These are phyloP conservation scores for Discostella pseudostelligera DNA, from an alignment of 108 stramenopile genomes.

Conservation along the genomic window DNA sequence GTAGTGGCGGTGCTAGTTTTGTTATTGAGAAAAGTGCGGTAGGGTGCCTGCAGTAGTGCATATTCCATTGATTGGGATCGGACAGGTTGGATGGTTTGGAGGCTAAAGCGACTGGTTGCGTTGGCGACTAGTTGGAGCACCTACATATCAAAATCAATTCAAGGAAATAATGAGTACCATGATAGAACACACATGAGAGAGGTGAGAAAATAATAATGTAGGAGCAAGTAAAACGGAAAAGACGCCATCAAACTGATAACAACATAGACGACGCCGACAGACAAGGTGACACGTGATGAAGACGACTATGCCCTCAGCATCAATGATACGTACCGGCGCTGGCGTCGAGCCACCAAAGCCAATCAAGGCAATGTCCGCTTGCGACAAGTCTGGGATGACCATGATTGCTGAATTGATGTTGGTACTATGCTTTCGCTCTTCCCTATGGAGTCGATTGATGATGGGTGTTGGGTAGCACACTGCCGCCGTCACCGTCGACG, in stretches of 20 bases:
- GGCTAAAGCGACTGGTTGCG: conserved; percentile 40
- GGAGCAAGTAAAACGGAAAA: too few species aligned
- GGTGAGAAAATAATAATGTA: conserved; percentile 10
- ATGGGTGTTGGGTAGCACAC: background rate
- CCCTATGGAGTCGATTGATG: background rate
- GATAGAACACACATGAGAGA: too few species aligned
- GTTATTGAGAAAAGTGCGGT: conserved; percentile 65
- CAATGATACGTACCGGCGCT: conserved; percentile 35
- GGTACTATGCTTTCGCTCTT: background rate
- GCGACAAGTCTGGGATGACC: conserved; percentile 14
- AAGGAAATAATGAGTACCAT: background rate
- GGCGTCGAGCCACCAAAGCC: conserved; percentile 84
- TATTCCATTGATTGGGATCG: conserved; percentile 63
- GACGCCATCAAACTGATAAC: too few species aligned
- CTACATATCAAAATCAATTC: conserved; percentile 10
- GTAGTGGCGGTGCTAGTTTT: conserved; percentile 4
- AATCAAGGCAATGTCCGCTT: conserved; percentile 42
- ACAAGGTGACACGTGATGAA: background rate
- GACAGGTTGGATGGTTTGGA: conserved; percentile 52
- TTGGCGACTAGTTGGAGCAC: conserved; percentile 68
- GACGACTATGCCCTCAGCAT: background rate
- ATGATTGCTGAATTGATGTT: background rate
- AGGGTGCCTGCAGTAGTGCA: conserved; percentile 66
- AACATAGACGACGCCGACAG: too few species aligned
- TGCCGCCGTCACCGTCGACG: too few species aligned